phyloP scores from a whole-genome alignment of 129 eudicot genomes.

The Tagetes patula region DNA sequence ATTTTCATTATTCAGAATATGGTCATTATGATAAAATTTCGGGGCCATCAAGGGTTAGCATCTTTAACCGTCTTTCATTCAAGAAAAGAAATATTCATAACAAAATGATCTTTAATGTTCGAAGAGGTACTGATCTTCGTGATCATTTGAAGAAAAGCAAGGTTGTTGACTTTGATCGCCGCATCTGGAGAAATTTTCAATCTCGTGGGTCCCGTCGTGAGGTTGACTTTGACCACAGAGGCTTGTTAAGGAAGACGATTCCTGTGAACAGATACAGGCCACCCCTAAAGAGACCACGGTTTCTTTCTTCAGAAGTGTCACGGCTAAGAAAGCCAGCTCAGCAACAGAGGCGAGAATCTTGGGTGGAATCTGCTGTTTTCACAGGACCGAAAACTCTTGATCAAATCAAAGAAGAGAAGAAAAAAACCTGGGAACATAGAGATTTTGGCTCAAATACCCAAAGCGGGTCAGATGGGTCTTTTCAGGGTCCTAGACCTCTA shows the following conservation, averaged over 20 bases:
- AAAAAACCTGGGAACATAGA: slow-evolving; percentile 25
- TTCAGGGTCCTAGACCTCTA: slow-evolving; percentile 61
- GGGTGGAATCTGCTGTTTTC: slow-evolving; percentile 31
- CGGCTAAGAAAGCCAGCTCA: slow-evolving; percentile 27
- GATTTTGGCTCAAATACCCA: slow-evolving; percentile 12
- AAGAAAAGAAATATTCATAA: slow-evolving; percentile 34
- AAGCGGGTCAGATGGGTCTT: slow-evolving; percentile 28
- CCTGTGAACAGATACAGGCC: slow-evolving; percentile 23
- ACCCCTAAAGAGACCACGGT: slow-evolving; percentile 27
- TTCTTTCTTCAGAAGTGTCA: slow-evolving; percentile 30
- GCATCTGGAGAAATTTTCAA: slow-evolving; percentile 29
- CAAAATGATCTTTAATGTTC: slow-evolving; percentile 20
- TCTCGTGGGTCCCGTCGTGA: slow-evolving; percentile 7
- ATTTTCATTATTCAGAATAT: slow-evolving; percentile 15
- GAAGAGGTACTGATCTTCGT: slow-evolving; percentile 48
- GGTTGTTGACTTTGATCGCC: slow-evolving; percentile 24
- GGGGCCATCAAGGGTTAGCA: slow-evolving; percentile 33
- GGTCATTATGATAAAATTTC: slow-evolving; percentile 27
- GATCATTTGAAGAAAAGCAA: slow-evolving; percentile 45
- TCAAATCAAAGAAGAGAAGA: slow-evolving; percentile 55
- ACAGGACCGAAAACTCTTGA: slow-evolving; percentile 55
- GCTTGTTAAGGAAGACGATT: slow-evolving; percentile 26
- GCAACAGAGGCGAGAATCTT: slow-evolving; percentile 24
- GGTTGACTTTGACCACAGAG: slow-evolving; percentile 25
- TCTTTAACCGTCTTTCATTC: slow-evolving; percentile 26